Evolutionary conservation across 768 basidiomycete species (phyloP).

Genomic region (Lentinula raphanica): DNA sequence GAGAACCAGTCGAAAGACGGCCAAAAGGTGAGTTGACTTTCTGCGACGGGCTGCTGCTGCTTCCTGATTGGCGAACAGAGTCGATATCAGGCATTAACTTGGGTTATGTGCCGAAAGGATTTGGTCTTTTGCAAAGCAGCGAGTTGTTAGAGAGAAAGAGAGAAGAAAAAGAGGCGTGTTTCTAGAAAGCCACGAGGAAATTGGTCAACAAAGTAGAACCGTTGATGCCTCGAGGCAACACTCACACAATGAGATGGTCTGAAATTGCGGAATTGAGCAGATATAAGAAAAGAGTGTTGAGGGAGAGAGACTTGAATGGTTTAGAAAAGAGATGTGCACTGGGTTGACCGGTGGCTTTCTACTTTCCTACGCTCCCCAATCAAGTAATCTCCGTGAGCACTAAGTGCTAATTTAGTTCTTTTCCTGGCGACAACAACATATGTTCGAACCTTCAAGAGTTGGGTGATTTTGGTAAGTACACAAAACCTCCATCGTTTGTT

Average conservation of each 20-base stretch:
- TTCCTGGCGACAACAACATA: background rate
- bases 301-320: background rate
- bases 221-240: conserved; percentile 4
- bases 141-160: background rate
- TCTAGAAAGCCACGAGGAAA: background rate
- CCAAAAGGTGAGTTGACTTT: background rate
- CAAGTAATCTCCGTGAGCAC: background rate
- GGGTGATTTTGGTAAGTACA: too few species aligned
- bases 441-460: too few species aligned
- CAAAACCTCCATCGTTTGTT: too few species aligned
- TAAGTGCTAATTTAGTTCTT: background rate
- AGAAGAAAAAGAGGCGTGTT: background rate
- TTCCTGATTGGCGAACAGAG: conserved; percentile 2
- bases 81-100: conserved; percentile 1
- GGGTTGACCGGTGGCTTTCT: background rate
- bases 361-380: conserved; percentile 1
- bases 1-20: background rate
- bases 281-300: background rate
- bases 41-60: conserved; percentile 1
- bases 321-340: background rate
- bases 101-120: background rate
- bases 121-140: background rate
- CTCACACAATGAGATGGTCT: background rate
- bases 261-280: background rate
- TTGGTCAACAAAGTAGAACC: background rate